Evolutionary conservation across 1,284 basidiomycete species (phyloP), one percentile per base, ranked within the genome.

Genomic region (Ceratobasidium sp.): DNA sequence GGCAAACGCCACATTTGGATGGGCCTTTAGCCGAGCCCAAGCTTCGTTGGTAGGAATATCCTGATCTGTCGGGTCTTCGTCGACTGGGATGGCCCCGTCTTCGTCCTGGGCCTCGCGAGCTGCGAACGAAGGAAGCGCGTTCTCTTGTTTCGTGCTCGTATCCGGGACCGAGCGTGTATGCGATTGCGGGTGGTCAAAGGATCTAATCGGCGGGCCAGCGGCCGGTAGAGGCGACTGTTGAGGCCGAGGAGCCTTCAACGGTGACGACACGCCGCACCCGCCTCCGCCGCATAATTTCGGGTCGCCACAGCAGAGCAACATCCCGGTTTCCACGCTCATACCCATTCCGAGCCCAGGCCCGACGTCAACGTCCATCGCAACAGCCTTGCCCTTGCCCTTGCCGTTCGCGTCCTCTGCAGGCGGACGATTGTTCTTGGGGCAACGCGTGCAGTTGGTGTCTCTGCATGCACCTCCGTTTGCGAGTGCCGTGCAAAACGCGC

Each of bases 21-120:
- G 94, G 2, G 89, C 88, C 81, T 95, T 95, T 76, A 96, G 83
- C 75, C 89, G 88, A 69, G 86, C 88, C 94, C 94, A 96, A 4
- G 92, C 94, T 73, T 91, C 87, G 78, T 92, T 89, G 54, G 90
- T 91, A 21, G 92, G 86, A 63, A 96, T 91, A 9, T 86, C 90
- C 72, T 89, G 16, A 38, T 38, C 42, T 23, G 28, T 30, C 8
- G 56, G 54, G 30, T 56, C 38, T 28, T 28, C 30, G 51, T 46
- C 53, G 25, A 25, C 64, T 42, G 16, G 40, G 40, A 16, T 42
- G 11, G 40, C 11, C 40, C 12, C 16, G 23, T 36, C 42, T 30
- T 42, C 42, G 14, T 44, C 38, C n/a, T 60, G 36, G 14, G 38
- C 9, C 11, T 64, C 60, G 16, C 28, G 21, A 51, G 38, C 36